Conservation (phyloP, 306 rosid species). For the Cucumis cinereus region DNA sequence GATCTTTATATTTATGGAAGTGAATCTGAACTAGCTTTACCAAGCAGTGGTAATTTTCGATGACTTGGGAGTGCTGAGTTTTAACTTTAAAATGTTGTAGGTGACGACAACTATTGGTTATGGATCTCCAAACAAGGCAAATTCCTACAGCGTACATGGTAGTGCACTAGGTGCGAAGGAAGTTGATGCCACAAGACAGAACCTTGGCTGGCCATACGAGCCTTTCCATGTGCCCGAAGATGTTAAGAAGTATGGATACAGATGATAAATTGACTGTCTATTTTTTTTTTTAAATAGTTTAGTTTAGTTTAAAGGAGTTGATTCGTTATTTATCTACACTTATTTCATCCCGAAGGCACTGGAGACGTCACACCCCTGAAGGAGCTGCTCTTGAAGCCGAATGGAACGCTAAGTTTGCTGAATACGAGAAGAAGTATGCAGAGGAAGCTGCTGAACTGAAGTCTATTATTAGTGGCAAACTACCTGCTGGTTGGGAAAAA, state of each 20-base stretch:
- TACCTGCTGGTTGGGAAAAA: constrained; percentile 90
- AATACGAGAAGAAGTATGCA: constrained; percentile 72
- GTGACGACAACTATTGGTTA: constrained; percentile 93
- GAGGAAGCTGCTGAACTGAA: constrained; percentile 80
- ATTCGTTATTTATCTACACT: neutral
- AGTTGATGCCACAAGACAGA: constrained; percentile 90
- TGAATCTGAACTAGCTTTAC: neutral
- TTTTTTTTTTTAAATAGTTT: neutral
- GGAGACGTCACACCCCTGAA: constrained; percentile 68
- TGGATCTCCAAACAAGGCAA: constrained; percentile 98
- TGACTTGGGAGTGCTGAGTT: neutral
- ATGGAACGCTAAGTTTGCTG: constrained; percentile 90
- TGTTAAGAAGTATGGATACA: constrained; percentile 56
- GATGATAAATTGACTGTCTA: neutral
- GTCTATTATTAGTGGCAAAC: constrained; percentile 48
- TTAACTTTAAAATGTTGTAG: constrained; percentile 16
- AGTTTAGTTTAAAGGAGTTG: neutral
- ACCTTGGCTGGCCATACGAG: constrained; percentile 85
- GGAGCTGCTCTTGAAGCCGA: constrained; percentile 84
- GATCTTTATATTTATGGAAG: neutral
- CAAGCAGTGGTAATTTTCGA: neutral
- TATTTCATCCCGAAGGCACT: constrained; percentile 40
- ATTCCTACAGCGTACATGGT: constrained; percentile 93
- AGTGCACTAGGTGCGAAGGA: constrained; percentile 96
- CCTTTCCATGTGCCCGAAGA: constrained; percentile 98